A percentile compares a stretch with the other conserved stretches of the same genome.
phyloP scores from a whole-genome alignment of 1,139 yeast species.

The Candida neerlandica region DNA sequence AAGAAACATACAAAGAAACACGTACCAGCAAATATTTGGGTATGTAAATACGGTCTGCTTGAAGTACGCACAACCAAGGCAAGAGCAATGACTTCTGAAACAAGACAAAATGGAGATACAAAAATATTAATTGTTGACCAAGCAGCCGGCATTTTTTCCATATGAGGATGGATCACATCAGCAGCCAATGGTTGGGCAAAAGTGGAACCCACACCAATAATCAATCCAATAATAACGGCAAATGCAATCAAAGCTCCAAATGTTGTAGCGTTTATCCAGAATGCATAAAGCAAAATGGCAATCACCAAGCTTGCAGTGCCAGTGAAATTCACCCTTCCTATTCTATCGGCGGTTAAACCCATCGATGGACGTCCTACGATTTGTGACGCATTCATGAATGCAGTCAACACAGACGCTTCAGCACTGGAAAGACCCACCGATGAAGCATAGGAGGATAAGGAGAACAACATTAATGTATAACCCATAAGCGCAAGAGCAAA shows the following conservation, averaged over 20 bases:
- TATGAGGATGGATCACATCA: slow-evolving; percentile 49
- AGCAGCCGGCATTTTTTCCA: slow-evolving; percentile 53
- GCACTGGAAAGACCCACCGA: slow-evolving; percentile 56
- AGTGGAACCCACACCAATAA: slow-evolving; percentile 66
- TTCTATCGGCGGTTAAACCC: slow-evolving; percentile 58
- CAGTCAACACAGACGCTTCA: slow-evolving; percentile 63
- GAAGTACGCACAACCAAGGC: slow-evolving; percentile 33
- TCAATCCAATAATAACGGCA: slow-evolving; percentile 52
- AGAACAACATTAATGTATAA: slow-evolving; percentile 60
- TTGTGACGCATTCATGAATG: slow-evolving; percentile 66
- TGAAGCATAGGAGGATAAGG: slow-evolving; percentile 63
- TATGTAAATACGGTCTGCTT: slow-evolving; percentile 52
- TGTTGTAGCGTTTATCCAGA: slow-evolving; percentile 58
- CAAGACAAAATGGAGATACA: slow-evolving; percentile 46
- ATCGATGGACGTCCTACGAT: slow-evolving; percentile 64
- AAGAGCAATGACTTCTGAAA: slow-evolving; percentile 54
- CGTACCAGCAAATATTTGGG: slow-evolving; percentile 63
- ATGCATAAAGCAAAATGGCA: slow-evolving; percentile 42
- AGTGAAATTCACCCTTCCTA: slow-evolving; percentile 61
- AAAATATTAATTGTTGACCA: slow-evolving; percentile 60
- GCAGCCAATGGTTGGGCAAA: slow-evolving; percentile 63
- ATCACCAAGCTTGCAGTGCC: slow-evolving; percentile 31
- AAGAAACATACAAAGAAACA: slow-evolving; percentile 38
- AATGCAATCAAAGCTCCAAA: slow-evolving; percentile 56
- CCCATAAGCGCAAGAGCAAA: slow-evolving; percentile 56